Evolutionary conservation across 2,329 filamentous ascomycete genomes (phyloP).

Genomic region (Calycina herbarum): DNA sequence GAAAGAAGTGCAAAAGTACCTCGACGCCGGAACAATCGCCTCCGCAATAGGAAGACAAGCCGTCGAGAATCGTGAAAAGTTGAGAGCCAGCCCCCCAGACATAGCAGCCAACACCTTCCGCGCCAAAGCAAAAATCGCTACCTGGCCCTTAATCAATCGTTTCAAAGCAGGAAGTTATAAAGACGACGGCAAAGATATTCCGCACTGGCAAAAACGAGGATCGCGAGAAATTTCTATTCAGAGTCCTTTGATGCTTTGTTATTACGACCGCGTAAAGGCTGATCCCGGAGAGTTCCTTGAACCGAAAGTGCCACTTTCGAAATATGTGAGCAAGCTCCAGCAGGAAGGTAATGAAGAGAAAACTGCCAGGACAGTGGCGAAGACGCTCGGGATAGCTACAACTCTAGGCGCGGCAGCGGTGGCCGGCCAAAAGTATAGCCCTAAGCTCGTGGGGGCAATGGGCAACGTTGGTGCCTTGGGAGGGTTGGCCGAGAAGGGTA

Average conservation of each 20-base stretch:
- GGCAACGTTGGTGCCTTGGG: too few relatives aligned
- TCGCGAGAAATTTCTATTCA: background rate
- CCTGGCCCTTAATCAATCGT: constrained; percentile 27
- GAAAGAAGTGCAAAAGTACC: background rate
- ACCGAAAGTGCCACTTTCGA: too few relatives aligned
- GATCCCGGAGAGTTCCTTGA: too few relatives aligned
- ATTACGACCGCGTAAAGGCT: background rate
- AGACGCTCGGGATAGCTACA: too few relatives aligned
- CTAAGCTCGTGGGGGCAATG: too few relatives aligned
- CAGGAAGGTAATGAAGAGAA: too few relatives aligned
- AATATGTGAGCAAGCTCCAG: too few relatives aligned
- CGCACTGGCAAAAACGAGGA: background rate
- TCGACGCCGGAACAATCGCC: background rate
- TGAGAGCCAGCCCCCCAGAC: background rate
- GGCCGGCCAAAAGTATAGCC: too few relatives aligned
- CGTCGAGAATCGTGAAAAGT: background rate
- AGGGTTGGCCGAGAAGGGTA: too few relatives aligned
- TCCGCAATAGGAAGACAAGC: background rate
- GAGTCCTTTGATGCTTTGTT: background rate
- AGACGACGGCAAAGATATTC: constrained; percentile 9
- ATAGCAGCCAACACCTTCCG: background rate
- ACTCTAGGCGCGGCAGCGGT: too few relatives aligned
- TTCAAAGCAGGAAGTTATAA: constrained; percentile 26
- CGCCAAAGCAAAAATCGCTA: constrained; percentile 21
- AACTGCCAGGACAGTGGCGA: too few relatives aligned